Evolutionary conservation across 495 filamentous ascomycete genomes (phyloP), one percentile per base, ranked within the genome.

Genomic region (Aspergillus conjunctus): DNA sequence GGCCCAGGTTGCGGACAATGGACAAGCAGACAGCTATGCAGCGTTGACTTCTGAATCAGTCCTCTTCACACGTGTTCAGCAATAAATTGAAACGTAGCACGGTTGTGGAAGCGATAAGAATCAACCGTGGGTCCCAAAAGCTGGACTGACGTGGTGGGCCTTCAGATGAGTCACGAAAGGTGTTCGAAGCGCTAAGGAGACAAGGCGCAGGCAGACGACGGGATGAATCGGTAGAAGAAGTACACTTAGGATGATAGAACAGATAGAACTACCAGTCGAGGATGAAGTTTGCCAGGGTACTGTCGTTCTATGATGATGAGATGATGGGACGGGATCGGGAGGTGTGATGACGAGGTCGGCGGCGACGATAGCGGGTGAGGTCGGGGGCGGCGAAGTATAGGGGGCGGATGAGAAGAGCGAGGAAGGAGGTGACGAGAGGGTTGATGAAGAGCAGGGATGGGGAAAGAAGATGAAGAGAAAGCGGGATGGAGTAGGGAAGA

Each of bases 1-100:
- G 69, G 71, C 67, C 70, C 61, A 58, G 66, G 65, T 68, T 61
- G 68, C 70, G 61, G 58, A 67, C 58, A 58, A 60, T 41, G 63
- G 43, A 57, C 64, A 58, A 49, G 56, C 60, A 49, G 58, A 68
- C 61, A 68, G 56, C 58, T 48, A 65, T 64, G 65, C 55, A 59
- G 46, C 26, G 49, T 66, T 53, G 56, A 60, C 37, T 56, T 57
- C 50, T 54, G 55, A 41, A 43, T 55, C 39, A 59, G 57, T 45
- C 44, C 54, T 50, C 58, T 26, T 64, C 58, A 61, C 63, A 66
- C 58, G 56, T 63, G 51, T 51, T 63, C 10, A 58, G 43, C 39
- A 56, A 51, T 49, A 39, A 17, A 61, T 54, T 57, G 63, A 61
- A 59, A 66, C 61, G 63, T 62, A 63, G 61, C 44, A 62, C 37